Evolutionary conservation across 495 filamentous ascomycete genomes (phyloP).

Genomic region (Podospora bellae-mahoneyi): DNA sequence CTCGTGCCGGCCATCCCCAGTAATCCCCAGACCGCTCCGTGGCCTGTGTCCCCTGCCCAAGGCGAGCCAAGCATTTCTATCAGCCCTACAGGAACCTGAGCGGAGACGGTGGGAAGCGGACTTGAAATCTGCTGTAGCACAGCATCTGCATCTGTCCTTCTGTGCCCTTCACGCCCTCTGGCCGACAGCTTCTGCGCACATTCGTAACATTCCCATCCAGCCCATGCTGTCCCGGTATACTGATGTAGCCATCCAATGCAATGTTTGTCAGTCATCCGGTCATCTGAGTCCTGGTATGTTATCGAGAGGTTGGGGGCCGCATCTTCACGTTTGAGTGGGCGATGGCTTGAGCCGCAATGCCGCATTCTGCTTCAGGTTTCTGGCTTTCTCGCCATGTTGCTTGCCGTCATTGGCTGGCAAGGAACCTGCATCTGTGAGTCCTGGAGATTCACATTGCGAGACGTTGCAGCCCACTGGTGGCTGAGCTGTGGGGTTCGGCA

Average conservation of each 20-base stretch:
- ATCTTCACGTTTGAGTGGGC: neutral
- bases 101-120: neutral
- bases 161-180: neutral
- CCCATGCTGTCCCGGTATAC: neutral
- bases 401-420: constrained; percentile 1
- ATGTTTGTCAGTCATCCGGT: neutral
- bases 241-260: neutral
- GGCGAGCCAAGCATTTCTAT: neutral
- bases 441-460: neutral
- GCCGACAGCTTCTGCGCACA: neutral
- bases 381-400: neutral
- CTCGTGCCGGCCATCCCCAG: neutral
- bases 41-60: neutral
- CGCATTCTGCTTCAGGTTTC: neutral
- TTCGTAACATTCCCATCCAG: neutral
- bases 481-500: neutral
- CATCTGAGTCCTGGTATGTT: neutral
- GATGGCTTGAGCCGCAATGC: neutral
- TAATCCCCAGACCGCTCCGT: neutral
- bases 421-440: neutral
- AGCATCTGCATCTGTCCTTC: neutral
- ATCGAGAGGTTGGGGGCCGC: neutral
- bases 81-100: neutral
- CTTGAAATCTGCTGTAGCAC: neutral
- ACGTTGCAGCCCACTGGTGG: neutral